phyloP scores from a whole-genome alignment of 192 early-diverging fungal genomes.

The Coemansia sp. region DNA sequence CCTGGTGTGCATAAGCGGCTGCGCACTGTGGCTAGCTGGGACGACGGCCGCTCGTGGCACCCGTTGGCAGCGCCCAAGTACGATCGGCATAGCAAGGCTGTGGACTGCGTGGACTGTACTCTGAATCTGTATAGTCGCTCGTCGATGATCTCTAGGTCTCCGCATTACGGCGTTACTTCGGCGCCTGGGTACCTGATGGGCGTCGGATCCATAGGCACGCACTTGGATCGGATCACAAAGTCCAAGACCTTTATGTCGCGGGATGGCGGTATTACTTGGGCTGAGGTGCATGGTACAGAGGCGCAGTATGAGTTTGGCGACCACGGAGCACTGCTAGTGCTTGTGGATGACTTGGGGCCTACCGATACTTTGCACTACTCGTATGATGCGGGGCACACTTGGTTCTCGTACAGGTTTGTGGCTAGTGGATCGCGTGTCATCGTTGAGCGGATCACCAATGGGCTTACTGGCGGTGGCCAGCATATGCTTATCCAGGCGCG shows the following conservation, averaged over 20 bases:
- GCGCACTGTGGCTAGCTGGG: constrained; percentile 80
- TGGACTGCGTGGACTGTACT: constrained; percentile 60
- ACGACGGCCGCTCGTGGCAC: constrained; percentile 82
- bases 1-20: constrained; percentile 63
- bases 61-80: constrained; percentile 59
- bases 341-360: constrained; percentile 72
- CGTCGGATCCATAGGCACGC: constrained; percentile 83
- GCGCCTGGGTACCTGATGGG: constrained; percentile 86
- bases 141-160: constrained; percentile 47
- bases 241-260: constrained; percentile 78
- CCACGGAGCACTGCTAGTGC: constrained; percentile 80
- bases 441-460: constrained; percentile 64
- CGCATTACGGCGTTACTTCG: constrained; percentile 66
- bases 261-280: constrained; percentile 88
- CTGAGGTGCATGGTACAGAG: constrained; percentile 65
- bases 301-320: constrained; percentile 87
- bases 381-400: constrained; percentile 77
- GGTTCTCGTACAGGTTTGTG: constrained; percentile 66
- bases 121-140: constrained; percentile 83
- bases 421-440: constrained; percentile 57
- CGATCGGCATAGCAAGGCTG: constrained; percentile 28
- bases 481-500: constrained; percentile 74
- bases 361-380: constrained; percentile 72
- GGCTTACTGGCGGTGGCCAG: constrained; percentile 65
- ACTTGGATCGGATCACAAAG: constrained; percentile 61